phyloP scores from a whole-genome alignment of 2,329 filamentous ascomycete genomes.

The Pyrenochaeta sp. region DNA sequence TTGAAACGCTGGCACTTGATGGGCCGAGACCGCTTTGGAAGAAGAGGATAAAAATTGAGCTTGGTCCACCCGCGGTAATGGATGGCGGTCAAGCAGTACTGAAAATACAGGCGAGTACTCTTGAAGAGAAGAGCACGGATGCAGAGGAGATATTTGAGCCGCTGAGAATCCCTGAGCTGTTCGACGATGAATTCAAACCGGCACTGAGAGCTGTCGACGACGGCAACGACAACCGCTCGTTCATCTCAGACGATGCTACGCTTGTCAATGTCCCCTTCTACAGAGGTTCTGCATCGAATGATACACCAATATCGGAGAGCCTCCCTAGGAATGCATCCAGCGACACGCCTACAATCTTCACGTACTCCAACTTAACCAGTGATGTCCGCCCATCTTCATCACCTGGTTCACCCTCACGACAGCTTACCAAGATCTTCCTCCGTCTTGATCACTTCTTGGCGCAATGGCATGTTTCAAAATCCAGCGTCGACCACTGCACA shows the following conservation, averaged over 20 bases:
- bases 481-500: conserved; percentile 55
- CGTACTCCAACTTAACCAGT: conserved; percentile 51
- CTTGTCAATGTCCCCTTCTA: conserved; percentile 2
- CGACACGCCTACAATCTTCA: conserved; percentile 56
- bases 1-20: conserved; percentile 88
- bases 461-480: conserved; percentile 32
- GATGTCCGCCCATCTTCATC: conserved; percentile 5
- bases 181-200: conserved; percentile 69
- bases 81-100: conserved; percentile 83
- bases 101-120: conserved; percentile 65
- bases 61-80: conserved; percentile 65
- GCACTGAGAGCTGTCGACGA: conserved; percentile 37
- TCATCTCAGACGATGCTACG: conserved; percentile 10
- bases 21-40: conserved; percentile 79
- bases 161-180: conserved; percentile 68
- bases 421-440: conserved; percentile 52
- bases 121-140: conserved; percentile 57
- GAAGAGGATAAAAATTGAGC: conserved; percentile 70
- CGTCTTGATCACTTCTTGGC: conserved; percentile 38
- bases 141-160: conserved; percentile 26
- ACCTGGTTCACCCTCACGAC: conserved; percentile 24
- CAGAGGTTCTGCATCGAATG: neutral
- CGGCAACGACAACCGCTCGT: conserved; percentile 6
- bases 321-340: conserved; percentile 22
- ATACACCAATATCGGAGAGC: conserved; percentile 5